Evolutionary conservation across 768 basidiomycete genomes (phyloP), one percentile per base, ranked within the genome.

Genomic region (Crucibulum laeve): DNA sequence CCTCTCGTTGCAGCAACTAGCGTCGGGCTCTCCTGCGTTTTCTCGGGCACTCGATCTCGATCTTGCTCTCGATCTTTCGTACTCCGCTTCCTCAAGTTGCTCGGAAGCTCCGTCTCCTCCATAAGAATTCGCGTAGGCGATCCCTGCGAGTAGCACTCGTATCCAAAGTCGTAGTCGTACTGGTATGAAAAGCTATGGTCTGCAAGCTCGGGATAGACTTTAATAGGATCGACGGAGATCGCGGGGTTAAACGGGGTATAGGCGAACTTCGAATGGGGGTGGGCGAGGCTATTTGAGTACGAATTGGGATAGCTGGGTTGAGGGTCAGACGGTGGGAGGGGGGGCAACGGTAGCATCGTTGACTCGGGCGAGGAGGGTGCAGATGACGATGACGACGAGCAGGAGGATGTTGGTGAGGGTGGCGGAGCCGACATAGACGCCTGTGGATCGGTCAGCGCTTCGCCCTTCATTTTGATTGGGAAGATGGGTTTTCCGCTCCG

Each of bases 401-500:
- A 42, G 1, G 51, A 46, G 13, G 48, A 50, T 3, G 44, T 39
- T 14, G 55, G 52, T 14, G 53, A 52, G 15, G 52, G 43, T 1
- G 56, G 52, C 0, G 58, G 41, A 32, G 28, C 11, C 28, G 28
- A 4, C 11, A 30, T n/a, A 30, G n/a, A 30, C 28, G 8, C 8
- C 28, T 32, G 25, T 42, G 25, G 19, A 42, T 32, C 18, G 26
- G 6, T 14, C 40, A 5, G 25, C 19, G 8, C 40, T 25, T 14
- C 40, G 40, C 6, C n/a, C 15, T 7, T 10, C 40, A n/a, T 42
- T 25, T 51, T 44, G 17, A 46, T 49, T 38, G 60, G 68, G 52
- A 64, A 64, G 36, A 65, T 47, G 3, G 57, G 62, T 33, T 61
- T 65, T 28, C 63, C 65, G 42, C 61, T 57, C 5, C 53, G 47